These are phyloP conservation scores for Rhizopus arrhizus DNA, from an alignment of 371 early-diverging fungal genomes.

Conservation along the genomic window DNA sequence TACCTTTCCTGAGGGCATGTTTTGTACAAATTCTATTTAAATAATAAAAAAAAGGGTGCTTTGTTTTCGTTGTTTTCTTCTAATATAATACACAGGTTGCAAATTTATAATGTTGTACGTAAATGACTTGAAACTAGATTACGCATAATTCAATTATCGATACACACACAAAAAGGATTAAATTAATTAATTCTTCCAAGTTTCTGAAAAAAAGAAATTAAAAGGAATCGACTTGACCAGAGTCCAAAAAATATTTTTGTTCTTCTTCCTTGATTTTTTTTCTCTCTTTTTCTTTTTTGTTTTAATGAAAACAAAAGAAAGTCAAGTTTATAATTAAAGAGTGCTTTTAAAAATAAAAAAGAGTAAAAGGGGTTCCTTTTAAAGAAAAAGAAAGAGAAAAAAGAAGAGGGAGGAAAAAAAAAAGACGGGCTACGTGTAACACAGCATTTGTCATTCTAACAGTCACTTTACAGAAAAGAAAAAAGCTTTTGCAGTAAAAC, in stretches of 20 bases:
- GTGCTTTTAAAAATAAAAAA: too few species aligned
- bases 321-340: too few species aligned
- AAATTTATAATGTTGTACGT: not conserved
- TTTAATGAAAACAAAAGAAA: not conserved
- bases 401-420: not conserved
- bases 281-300: not conserved
- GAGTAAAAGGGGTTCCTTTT: not conserved
- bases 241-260: not conserved
- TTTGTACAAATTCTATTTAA: conserved; percentile 8
- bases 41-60: not conserved
- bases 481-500: conserved; percentile 1
- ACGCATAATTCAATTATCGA: conserved; percentile 1
- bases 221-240: conserved; percentile 3
- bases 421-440: not conserved
- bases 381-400: not conserved
- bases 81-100: conserved; percentile 4
- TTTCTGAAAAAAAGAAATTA: too few species aligned
- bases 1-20: conserved; percentile 31
- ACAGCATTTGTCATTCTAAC: not conserved
- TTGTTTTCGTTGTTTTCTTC: not conserved
- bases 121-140: not conserved
- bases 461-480: not conserved
- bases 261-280: not conserved
- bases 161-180: not conserved
- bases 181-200: not conserved